phyloP scores from a whole-genome alignment of 768 basidiomycete genomes.

The Hygrophoropsis aurantiaca region DNA sequence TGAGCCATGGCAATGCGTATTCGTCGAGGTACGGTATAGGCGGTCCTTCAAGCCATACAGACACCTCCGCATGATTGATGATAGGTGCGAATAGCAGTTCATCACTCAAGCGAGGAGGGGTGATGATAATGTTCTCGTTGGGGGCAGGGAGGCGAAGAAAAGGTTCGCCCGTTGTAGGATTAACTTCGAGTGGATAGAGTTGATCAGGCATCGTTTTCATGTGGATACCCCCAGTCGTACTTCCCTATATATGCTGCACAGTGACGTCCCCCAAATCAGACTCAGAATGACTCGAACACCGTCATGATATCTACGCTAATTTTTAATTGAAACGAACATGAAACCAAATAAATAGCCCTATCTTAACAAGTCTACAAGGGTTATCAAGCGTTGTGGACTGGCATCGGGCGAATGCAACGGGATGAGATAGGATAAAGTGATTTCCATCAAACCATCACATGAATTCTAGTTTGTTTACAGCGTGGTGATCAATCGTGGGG shows the following conservation, averaged over 20 bases:
- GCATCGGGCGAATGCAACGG: too few species aligned
- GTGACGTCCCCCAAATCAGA: too few species aligned
- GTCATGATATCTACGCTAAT: too few species aligned
- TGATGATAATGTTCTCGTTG: constrained; percentile 55
- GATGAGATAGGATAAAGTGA: background rate
- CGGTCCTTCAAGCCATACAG: constrained; percentile 42
- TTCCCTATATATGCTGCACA: too few species aligned
- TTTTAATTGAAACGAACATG: too few species aligned
- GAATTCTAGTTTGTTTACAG: background rate
- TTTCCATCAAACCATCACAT: background rate
- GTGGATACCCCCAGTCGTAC: too few species aligned
- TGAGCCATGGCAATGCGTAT: constrained; percentile 40
- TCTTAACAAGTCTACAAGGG: too few species aligned
- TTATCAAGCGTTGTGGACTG: too few species aligned
- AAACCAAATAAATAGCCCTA: too few species aligned
- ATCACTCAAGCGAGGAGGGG: constrained; percentile 53
- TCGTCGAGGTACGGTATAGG: constrained; percentile 53
- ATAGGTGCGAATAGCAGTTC: constrained; percentile 32
- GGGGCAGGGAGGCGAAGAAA: constrained; percentile 55
- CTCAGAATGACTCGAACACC: too few species aligned
- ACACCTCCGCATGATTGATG: constrained; percentile 52
- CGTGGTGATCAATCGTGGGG: background rate
- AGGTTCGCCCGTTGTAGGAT: constrained; percentile 46
- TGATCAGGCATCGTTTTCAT: constrained; percentile 24
- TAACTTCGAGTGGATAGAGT: constrained; percentile 40